Evolutionary conservation across 1,284 basidiomycete species (phyloP).

Genomic region (Inonotus hispidus): DNA sequence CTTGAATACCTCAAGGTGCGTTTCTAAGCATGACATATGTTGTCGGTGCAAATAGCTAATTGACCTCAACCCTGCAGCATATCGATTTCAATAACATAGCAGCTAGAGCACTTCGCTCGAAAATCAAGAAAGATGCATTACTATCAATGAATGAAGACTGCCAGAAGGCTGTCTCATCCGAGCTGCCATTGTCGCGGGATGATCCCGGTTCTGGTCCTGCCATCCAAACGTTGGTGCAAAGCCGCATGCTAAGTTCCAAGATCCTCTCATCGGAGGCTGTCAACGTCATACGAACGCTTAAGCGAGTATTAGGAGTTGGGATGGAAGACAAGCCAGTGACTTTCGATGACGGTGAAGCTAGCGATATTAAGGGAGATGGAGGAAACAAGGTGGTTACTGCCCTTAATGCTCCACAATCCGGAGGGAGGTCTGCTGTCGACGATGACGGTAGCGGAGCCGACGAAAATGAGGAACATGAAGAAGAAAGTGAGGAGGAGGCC

Average conservation of each 20-base stretch:
- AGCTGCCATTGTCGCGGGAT: conserved; percentile 28
- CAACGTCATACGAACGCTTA: conserved; percentile 46
- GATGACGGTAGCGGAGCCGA: conserved; percentile 23
- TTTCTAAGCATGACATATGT: not conserved
- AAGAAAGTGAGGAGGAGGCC: conserved; percentile 14
- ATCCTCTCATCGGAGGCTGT: conserved; percentile 59
- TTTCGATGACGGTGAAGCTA: conserved; percentile 22
- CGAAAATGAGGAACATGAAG: conserved; percentile 10
- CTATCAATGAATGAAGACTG: conserved; percentile 45
- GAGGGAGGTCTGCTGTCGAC: conserved; percentile 21
- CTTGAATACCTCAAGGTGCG: conserved; percentile 62
- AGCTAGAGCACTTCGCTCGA: conserved; percentile 58
- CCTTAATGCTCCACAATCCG: not conserved
- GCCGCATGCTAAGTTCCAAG: conserved; percentile 74
- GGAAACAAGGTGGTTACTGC: no score
- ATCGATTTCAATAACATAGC: conserved; percentile 57
- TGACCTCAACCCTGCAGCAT: conserved; percentile 36
- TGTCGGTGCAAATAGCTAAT: not conserved
- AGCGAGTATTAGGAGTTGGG: conserved; percentile 37
- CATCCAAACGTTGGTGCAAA: conserved; percentile 58
- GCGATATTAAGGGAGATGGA: conserved; percentile 22
- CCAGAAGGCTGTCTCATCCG: conserved; percentile 38
- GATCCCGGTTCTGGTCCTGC: conserved; percentile 28
- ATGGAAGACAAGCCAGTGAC: conserved; percentile 20
- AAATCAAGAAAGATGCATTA: conserved; percentile 67